Evolutionary conservation across 2,329 filamentous ascomycete genomes (phyloP), one percentile per base, ranked within the genome.

Genomic region (Dactylella cylindrospora): DNA sequence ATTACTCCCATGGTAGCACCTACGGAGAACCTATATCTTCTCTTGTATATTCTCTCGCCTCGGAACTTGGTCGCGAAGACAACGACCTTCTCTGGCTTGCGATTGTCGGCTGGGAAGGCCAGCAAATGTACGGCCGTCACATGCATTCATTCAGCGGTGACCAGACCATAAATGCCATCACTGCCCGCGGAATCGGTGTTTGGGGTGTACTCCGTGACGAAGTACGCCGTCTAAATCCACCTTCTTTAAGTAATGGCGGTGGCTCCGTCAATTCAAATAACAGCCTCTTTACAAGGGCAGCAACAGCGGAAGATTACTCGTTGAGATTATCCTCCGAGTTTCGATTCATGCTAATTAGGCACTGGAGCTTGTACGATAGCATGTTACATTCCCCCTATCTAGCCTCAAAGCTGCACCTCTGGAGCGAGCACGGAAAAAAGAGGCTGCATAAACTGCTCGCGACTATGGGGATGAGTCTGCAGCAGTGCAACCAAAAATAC

Each of bases 381-480:
- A 97, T 98, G 93, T 79, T 97, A 9, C 93, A 98, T 72, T 96
- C 90, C 0, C 90, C 91, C 0, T 97, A 96, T 70, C 81, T 98
- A 3, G 91, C 94, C 60, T 88, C 91, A 2, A 82, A 89, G 25
- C 79, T 98, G 38, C 91, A 94, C 73, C 90, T 95, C 39, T 98
- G 93, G 91, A 94, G 85, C 61, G 93, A 97, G 65, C 81, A 80
- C 44, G 93, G 93, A 2, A 80, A 88, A 47, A 95, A 94, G 72
- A 82, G 91, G 45, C 77, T 98, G 15, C 88, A 96, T 73, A 97
- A 97, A 71, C 80, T 98, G 0, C 79, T 98, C 2, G 93, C 93
- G 35, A 98, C 97, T 74, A 98, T 98, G 91, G 93, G 93, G 25
- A 88, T 98, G 51, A 95, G 88, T 70, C 77, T 97, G 29, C 86